A percentile compares a stretch with the other conserved stretches of the same genome.
Conservation (phyloP, 1,139 yeast species). For the Yamadazyma jaroonii region DNA sequence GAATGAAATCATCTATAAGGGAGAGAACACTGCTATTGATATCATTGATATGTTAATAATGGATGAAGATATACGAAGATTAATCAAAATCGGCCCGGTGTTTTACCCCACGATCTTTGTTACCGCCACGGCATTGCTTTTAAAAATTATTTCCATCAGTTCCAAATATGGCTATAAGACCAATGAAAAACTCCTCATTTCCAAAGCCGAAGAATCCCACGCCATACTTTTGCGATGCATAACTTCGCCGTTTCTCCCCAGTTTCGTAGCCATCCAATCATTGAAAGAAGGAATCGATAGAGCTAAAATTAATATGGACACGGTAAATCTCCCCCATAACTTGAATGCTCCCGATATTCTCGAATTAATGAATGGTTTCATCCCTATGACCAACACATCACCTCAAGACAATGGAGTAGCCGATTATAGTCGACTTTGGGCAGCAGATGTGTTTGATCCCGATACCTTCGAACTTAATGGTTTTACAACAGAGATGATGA, state of each 20-base stretch:
- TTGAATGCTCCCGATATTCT: background rate
- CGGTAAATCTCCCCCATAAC: background rate
- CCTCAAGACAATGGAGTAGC: background rate
- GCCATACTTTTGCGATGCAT: constrained; percentile 2
- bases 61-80: constrained; percentile 8
- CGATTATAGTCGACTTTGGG: constrained; percentile 8
- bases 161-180: constrained; percentile 4
- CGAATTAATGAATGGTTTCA: constrained; percentile 1
- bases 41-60: constrained; percentile 8
- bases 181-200: constrained; percentile 5
- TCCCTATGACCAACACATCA: background rate
- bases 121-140: constrained; percentile 7
- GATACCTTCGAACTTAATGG: constrained; percentile 7
- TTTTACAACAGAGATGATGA: constrained; percentile 9
- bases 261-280: constrained; percentile 3
- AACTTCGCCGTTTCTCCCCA: constrained; percentile 2
- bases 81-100: constrained; percentile 8
- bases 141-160: constrained; percentile 7
- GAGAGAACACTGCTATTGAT: constrained; percentile 8
- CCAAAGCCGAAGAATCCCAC: constrained; percentile 5
- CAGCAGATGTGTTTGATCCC: constrained; percentile 4
- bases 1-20: constrained; percentile 1
- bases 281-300: constrained; percentile 5
- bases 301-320: constrained; percentile 1
- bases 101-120: constrained; percentile 10